Percentiles rank a stretch among this genome's conserved stretches.
phyloP scores from a whole-genome alignment of 2,329 filamentous ascomycete species.

The Colletotrichum tamarilloi region DNA sequence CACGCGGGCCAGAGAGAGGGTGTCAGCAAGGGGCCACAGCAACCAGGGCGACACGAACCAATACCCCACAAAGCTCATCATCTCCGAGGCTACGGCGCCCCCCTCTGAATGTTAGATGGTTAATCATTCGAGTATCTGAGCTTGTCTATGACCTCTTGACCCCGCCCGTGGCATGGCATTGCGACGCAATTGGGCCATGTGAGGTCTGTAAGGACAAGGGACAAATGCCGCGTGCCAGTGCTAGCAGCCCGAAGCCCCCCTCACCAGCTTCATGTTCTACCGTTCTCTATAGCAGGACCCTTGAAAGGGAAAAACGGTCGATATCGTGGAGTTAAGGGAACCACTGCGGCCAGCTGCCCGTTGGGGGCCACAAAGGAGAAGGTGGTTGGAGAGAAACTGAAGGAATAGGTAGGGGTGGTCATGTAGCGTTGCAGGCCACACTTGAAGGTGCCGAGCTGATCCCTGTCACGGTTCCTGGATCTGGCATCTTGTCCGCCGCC shows the following conservation, averaged over 20 bases:
- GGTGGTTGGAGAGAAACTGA: constrained; percentile 14
- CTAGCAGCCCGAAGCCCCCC: background rate
- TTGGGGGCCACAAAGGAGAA: background rate
- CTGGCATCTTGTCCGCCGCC: constrained; percentile 31
- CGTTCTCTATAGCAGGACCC: background rate
- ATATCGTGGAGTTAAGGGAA: background rate
- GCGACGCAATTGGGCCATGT: constrained; percentile 21
- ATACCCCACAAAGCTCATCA: constrained; percentile 18
- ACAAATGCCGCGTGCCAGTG: constrained; percentile 20
- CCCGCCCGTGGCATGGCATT: constrained; percentile 21
- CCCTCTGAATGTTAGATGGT: background rate
- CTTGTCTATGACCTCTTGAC: background rate
- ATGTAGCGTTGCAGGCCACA: background rate
- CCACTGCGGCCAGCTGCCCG: background rate
- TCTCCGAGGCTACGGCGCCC: constrained; percentile 4
- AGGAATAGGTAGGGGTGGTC: background rate
- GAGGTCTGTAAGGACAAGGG: background rate
- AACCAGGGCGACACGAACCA: background rate
- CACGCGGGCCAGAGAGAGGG: background rate
- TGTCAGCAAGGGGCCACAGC: background rate
- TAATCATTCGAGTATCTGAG: background rate
- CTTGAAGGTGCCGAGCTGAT: constrained; percentile 21
- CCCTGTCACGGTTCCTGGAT: constrained; percentile 27
- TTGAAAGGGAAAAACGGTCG: background rate
- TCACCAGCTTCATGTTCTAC: background rate